Base-by-base conservation (phyloP, 805 yeast species). In the Schizosaccharomyces cryophilus region DNA sequence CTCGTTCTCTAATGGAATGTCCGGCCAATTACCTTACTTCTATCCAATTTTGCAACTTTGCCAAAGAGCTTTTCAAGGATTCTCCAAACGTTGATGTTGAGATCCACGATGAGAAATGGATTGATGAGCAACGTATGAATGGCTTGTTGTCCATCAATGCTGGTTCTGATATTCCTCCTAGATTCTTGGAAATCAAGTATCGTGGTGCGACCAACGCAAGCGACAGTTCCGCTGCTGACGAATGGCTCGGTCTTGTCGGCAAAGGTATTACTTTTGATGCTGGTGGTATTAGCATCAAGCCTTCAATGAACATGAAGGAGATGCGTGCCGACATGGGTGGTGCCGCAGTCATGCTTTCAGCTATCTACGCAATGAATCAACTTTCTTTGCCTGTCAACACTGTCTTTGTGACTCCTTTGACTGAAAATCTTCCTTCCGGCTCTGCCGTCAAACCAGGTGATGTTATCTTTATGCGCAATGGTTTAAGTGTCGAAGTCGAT, bases 251-350 rank as follows among this genome's bases (percentile, higher is more conserved):
- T 19, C 29, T 56, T 19, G 60, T 56, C 13, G 60, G 60, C 4
- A 56, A 56, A 24, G 60, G 60, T 31, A 26, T 56, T 21, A 56
- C 60, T 15, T 56, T 56, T 56, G 60, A 56, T 35, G 45, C 45
- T n/a, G 60, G 60, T 35, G 60, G 60, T 29, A 56, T 56, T 17
- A 35, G 47, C 15, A 26, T 56, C n/a, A 56, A 56, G 42, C 60
- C 60, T 29, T 35, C 47, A 11, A 24, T 21, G 21, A 40, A 40
- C 47, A 56, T 56, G 60, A 40, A 35, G 38, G 47, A 35, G n/a
- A 56, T 56, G 60, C 42, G 60, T 35, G 60, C 47, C 31, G 60
- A 56, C 31, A 56, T 56, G 60, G 60, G 60, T 31, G 60, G 60
- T 56, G 60, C 60, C 26, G 60, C 60, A 15, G 60, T 56, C 13